Evolutionary conservation across 768 basidiomycete genomes (phyloP), one percentile per base, ranked within the genome.

Genomic region (Tephrocybe sp.): DNA sequence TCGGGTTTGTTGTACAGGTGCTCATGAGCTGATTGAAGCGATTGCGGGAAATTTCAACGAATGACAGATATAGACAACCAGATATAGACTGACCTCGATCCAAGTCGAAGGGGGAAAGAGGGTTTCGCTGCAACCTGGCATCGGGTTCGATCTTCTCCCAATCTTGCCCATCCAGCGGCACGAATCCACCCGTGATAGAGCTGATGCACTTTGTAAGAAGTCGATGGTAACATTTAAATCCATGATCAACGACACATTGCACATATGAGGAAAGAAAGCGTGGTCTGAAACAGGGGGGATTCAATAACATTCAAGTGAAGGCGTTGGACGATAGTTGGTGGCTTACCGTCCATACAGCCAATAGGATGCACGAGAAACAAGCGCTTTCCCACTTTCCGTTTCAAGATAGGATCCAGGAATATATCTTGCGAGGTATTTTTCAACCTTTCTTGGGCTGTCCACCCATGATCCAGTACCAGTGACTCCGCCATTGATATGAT

Each of bases 331-430:
- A 12, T 25, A 28, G 21, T n/a, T n/a, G n/a, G n/a, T n/a, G n/a
- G 7, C 48, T 21, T 21, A 40, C 38, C 48, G 18, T 39, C 48
- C 48, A 39, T n/a, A 15, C 26, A 48, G 48, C 48, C 37, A 48
- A 32, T 48, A 30, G 24, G 7, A 23, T 10, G 38, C 48, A 11
- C 38, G 28, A 39, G 21, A 18, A 1, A 48, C 18, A 23, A 48
- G 48, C 20, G 39, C 38, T 20, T 32, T 6, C 12, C 38, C 38
- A 23, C 25, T 48, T 1, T 10, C 18, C 3, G 48, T 23, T 6
- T 8, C 9, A n/a, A 40, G 38, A 20, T 48, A 48, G 26, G 28
- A 39, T 6, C 8, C 3, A 2, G 48, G 48, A 28, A 48, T n/a
- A 30, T 40, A 48, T 15, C 30, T 30, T 3, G 12, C 4, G 6